Percentiles rank a stretch among this genome's conserved stretches.
Evolutionary conservation across 2,329 filamentous ascomycete genomes (phyloP).

Genomic region (Epicoccum sorghinum): DNA sequence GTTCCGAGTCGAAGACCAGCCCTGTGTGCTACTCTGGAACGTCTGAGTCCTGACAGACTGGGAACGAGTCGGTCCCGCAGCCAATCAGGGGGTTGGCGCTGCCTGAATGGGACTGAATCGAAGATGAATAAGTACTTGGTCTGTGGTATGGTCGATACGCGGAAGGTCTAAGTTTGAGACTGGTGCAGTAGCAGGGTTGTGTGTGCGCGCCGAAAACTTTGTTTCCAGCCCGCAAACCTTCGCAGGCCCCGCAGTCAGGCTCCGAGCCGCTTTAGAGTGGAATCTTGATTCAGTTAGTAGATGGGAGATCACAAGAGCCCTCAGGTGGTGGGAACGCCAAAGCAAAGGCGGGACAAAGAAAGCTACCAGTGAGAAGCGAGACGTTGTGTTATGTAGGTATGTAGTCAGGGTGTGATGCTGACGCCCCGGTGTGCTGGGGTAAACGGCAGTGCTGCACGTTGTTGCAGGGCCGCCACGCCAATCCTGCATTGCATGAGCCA

Average conservation of each 20-base stretch:
- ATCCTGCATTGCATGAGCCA: slow-evolving; percentile 5
- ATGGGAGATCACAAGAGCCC: slow-evolving; percentile 14
- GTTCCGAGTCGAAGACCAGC: slow-evolving; percentile 33
- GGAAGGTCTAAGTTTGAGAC: slow-evolving; percentile 45
- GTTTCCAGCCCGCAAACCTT: slow-evolving; percentile 42
- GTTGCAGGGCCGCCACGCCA: slow-evolving; percentile 12
- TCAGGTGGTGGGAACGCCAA: slow-evolving; percentile 12
- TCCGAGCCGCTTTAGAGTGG: slow-evolving; percentile 32
- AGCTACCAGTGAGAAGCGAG: slow-evolving; percentile 3
- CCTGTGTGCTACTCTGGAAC: slow-evolving; percentile 31
- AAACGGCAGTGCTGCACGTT: slow-evolving; percentile 18
- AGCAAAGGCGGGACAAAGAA: slow-evolving; percentile 2
- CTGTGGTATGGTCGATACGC: slow-evolving; percentile 14
- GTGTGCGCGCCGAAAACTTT: slow-evolving; percentile 45
- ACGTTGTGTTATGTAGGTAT: slow-evolving; percentile 11
- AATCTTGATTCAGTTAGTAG: slow-evolving; percentile 22
- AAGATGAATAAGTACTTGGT: slow-evolving; percentile 36
- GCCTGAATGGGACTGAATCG: slow-evolving; percentile 26
- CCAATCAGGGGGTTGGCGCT: slow-evolving; percentile 28
- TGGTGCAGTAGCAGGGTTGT: slow-evolving; percentile 46
- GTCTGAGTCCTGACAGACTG: slow-evolving; percentile 27
- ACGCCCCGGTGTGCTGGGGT: slow-evolving; percentile 7
- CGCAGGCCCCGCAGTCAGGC: slow-evolving; percentile 28
- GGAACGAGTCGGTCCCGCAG: slow-evolving; percentile 7
- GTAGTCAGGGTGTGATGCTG: slow-evolving; percentile 15